Percentiles rank a stretch among this genome's conserved stretches.
phyloP scores from a whole-genome alignment of 371 early-diverging fungal genomes.

The Mucor plumbeus region DNA sequence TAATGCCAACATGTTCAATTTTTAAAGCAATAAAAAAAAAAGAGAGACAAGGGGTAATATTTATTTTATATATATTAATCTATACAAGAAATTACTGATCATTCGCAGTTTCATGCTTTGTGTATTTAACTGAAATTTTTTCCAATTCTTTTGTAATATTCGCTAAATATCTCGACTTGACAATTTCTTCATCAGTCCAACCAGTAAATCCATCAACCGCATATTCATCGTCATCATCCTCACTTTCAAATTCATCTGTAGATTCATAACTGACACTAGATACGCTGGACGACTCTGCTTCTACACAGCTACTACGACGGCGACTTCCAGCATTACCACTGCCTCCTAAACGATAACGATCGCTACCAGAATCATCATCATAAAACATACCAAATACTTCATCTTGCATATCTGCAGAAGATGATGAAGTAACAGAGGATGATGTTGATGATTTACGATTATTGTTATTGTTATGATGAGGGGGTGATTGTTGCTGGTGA shows the following conservation, averaged over 20 bases:
- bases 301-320: slow-evolving; percentile 7
- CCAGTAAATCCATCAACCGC: slow-evolving; percentile 36
- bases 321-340: slow-evolving; percentile 5
- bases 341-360: neutral
- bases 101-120: neutral
- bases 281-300: slow-evolving; percentile 11
- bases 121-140: slow-evolving; percentile 10
- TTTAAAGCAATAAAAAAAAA: neutral
- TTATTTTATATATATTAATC: neutral
- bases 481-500: slow-evolving; percentile 10
- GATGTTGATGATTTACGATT: slow-evolving; percentile 25
- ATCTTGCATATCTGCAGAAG: slow-evolving; percentile 36
- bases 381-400: slow-evolving; percentile 54
- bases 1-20: neutral
- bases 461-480: neutral
- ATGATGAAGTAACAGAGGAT: slow-evolving; percentile 13
- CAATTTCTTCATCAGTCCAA: slow-evolving; percentile 55
- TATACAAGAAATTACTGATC: neutral
- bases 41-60: too few species aligned
- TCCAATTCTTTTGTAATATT: slow-evolving; percentile 36
- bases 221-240: slow-evolving; percentile 25
- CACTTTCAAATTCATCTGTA: slow-evolving; percentile 24
- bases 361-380: slow-evolving; percentile 36
- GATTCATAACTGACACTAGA: slow-evolving; percentile 11
- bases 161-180: slow-evolving; percentile 32